Evolutionary conservation across 345 rosid species (phyloP), one percentile per base, ranked within the genome.

Genomic region (Toxicodendron radicans): DNA sequence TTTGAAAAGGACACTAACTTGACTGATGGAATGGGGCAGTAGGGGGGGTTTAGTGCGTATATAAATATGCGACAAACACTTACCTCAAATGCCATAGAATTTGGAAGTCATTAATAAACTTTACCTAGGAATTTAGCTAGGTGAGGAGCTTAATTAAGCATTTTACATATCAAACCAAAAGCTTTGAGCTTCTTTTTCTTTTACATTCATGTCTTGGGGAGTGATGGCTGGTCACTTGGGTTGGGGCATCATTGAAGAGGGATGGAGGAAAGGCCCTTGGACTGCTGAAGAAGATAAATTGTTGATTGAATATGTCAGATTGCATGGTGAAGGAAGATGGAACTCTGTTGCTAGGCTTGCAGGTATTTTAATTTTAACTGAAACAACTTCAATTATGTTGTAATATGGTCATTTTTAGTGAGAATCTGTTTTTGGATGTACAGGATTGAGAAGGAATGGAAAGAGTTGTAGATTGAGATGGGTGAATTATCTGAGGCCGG

Each of bases 241-340:
- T 52, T 88, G 97, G 97, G 89, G 91, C 52, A 54, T 75, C 32
- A 79, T 85, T 24, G 96, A 83, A 70, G 89, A 89, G 76, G 91
- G 88, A 13, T 92, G 97, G 98, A 92, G 97, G 75, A 94, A 92
- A 66, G 98, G 98, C 41, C 98, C 98, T 10, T 94, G 98, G 97
- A 94, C 97, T 73, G 85, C 90, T 53, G 96, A 94, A 76, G 98
- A 94, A 83, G 98, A 94, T 73, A 87, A 87, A 63, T 77, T 90
- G 76, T 89, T 94, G 69, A 81, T 85, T 64, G 92, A 94, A 33
- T 87, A 94, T 78, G 96, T 94, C 27, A 76, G 81, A 71, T 13
- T 83, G 64, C 97, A 94, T 66, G 98, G 96, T 5, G 97, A 93
- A 85, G 97, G 98, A 8, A 79, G 98, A 78, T 93, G 98, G 98